Evolutionary conservation across 2,329 filamentous ascomycete genomes (phyloP), one percentile per base, ranked within the genome.

Genomic region (Aspergillus bombycis): DNA sequence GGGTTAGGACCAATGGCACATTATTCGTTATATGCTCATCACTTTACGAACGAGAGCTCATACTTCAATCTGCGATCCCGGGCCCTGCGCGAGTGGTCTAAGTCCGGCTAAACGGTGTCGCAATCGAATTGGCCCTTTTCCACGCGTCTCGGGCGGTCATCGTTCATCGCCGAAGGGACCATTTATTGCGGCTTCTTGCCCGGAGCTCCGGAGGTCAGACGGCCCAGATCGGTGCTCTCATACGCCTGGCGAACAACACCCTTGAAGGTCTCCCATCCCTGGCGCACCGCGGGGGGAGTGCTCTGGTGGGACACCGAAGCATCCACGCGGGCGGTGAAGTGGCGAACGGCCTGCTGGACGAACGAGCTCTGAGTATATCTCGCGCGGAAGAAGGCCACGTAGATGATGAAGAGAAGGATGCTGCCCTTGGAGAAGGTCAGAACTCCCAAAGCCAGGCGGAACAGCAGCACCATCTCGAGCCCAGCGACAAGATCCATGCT

Each of bases 401-500:
- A 99, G 78, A 96, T 79, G 65, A 82, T 82, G 65, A 99, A 82
- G 58, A 98, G 85, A 74, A 97, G 89, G 93, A 94, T 97, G 67
- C 92, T 95, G 70, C 93, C 90, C 78, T 90, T 92, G 82, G 90
- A 89, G 87, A 98, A 98, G 71, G 96, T 84, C 67, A 98, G 81
- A 66, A 93, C 92, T 36, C 92, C 90, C 60, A 93, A 81, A 56
- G 96, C 75, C 61, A 99, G 83, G 74, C 95, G 93, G 79, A 91
- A 83, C 89, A 94, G 96, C 64, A 98, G 88, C 46, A 87, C 81
- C 70, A 98, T 92, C 83, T 99, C 95, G 63, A 99, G 91, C 54
- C 85, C 83, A 43, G 94, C 91, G 36, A 99, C 95, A 65, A 98
- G 84, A 62, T 91, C 92, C 95, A 99, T 99, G 80, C 93, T 96